phyloP scores from a whole-genome alignment of 2,329 filamentous ascomycete genomes.

The Colletotrichum sp. region DNA sequence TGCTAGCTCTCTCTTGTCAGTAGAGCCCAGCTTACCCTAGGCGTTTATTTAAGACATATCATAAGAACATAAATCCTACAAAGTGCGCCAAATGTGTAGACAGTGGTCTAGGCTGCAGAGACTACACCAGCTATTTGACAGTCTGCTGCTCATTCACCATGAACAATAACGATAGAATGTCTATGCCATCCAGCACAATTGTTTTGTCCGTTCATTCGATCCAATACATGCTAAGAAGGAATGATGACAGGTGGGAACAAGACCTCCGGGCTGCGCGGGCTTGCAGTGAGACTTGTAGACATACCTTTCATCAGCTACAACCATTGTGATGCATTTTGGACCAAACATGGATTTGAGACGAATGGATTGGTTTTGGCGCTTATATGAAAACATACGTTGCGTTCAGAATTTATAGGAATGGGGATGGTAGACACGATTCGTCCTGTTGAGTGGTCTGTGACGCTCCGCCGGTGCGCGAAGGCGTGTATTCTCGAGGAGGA shows the following conservation, averaged over 20 bases:
- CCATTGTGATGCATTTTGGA: not conserved
- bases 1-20: not conserved
- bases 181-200: too few species aligned
- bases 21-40: not conserved
- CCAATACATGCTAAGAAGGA: not conserved
- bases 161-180: too few species aligned
- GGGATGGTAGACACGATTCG: fast-evolving
- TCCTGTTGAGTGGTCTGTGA: not conserved
- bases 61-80: too few species aligned
- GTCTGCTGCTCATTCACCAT: too few species aligned
- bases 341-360: too few species aligned
- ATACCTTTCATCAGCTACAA: fast-evolving
- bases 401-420: fast-evolving
- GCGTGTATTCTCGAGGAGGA: not conserved
- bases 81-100: too few species aligned
- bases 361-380: not conserved
- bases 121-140: too few species aligned
- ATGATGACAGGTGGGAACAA: not conserved
- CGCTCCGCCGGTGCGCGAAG: not conserved
- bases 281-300: not conserved
- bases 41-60: too few species aligned
- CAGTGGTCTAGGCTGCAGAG: too few species aligned
- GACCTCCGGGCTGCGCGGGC: not conserved
- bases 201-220: not conserved
- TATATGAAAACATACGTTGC: fast-evolving